phyloP scores from a whole-genome alignment of 1,284 basidiomycete genomes.

The Fomitopsis palustris region DNA sequence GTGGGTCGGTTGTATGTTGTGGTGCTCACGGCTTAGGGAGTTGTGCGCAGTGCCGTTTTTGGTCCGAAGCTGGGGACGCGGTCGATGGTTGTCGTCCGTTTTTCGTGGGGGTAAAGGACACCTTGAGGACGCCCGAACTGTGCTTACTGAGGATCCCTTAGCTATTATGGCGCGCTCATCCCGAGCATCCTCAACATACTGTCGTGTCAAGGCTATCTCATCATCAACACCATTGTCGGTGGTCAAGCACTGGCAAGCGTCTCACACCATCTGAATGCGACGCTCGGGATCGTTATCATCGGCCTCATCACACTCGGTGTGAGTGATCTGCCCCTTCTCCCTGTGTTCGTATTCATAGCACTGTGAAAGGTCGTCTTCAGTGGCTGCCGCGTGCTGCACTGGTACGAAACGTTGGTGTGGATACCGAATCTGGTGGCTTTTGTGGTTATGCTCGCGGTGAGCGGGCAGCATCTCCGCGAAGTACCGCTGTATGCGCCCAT shows the following conservation, averaged over 20 bases:
- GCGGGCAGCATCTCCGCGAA: conserved; percentile 42
- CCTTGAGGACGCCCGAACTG: neutral
- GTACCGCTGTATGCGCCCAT: conserved; percentile 23
- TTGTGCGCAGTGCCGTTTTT: conserved; percentile 42
- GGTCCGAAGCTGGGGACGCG: conserved; percentile 60
- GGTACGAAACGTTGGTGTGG: conserved; percentile 61
- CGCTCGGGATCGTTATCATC: conserved; percentile 78
- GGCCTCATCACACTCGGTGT: conserved; percentile 63
- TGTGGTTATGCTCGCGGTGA: conserved; percentile 61
- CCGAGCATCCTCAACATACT: conserved; percentile 65
- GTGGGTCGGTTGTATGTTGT: conserved; percentile 32
- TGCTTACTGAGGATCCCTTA: conserved; percentile 18
- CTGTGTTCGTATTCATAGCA: conserved; percentile 13
- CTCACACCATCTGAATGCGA: conserved; percentile 44
- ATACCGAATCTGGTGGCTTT: conserved; percentile 66
- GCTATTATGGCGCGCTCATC: conserved; percentile 60
- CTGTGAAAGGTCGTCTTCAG: conserved; percentile 46
- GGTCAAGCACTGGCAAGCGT: conserved; percentile 70
- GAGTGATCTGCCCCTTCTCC: neutral
- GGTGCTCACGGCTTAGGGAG: neutral
- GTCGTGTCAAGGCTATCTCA: conserved; percentile 64
- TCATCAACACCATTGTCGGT: conserved; percentile 72
- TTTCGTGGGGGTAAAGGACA: conserved; percentile 43
- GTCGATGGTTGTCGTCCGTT: conserved; percentile 61
- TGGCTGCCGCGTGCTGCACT: conserved; percentile 64